phyloP scores from a whole-genome alignment of 106 monocot genomes.

The Alisma plantagoaquatica region DNA sequence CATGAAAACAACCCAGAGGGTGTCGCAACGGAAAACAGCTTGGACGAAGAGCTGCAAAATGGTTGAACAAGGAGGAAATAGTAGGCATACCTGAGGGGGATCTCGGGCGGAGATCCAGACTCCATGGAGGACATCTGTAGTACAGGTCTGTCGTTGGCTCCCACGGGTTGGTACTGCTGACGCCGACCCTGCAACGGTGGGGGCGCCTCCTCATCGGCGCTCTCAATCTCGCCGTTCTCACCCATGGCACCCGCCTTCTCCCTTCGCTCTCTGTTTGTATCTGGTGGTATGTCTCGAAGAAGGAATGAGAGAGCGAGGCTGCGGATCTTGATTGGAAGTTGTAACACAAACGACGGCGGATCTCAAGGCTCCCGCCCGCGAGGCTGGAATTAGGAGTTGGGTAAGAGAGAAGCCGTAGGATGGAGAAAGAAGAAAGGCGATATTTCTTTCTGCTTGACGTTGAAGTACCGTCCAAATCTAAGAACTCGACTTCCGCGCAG shows the following conservation, averaged over 20 bases:
- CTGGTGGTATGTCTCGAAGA: no score
- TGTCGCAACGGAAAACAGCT: not conserved
- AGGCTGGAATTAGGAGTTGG: no score
- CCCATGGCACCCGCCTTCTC: not conserved
- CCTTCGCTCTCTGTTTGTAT: no score
- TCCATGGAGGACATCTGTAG: constrained; percentile 51
- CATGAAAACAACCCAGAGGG: not conserved
- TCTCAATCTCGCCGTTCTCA: constrained; percentile 55
- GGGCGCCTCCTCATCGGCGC: constrained; percentile 45
- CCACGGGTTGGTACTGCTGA: constrained; percentile 41
- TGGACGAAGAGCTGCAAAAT: not conserved
- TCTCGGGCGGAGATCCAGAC: constrained; percentile 24
- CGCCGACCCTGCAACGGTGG: constrained; percentile 9
- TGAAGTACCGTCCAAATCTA: no score
- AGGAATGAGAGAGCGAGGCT: no score
- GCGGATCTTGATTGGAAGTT: no score
- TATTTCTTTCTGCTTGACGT: no score
- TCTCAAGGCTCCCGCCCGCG: no score
- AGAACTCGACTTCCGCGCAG: no score
- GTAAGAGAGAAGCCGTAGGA: no score
- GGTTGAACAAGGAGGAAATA: not conserved
- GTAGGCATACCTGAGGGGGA: constrained; percentile 18
- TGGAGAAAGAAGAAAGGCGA: no score
- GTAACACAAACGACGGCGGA: no score
- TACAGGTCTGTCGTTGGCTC: constrained; percentile 24